Percentiles rank a stretch among this genome's conserved stretches.
Conservation (phyloP, 805 yeast species). For the Saturnispora serradocipensis region DNA sequence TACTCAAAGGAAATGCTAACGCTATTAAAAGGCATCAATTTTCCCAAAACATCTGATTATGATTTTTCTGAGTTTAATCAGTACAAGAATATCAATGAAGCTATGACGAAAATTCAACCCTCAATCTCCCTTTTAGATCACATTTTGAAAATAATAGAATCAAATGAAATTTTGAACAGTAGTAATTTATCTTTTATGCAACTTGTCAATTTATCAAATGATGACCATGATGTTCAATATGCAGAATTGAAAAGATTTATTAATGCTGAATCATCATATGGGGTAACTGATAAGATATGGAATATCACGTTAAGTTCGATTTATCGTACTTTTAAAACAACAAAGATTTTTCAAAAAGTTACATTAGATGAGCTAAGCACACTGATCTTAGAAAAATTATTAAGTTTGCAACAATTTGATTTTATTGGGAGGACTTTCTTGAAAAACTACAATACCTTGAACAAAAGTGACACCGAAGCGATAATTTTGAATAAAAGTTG, state of each 20-base stretch:
- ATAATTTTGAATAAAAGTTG: slow-evolving; percentile 17
- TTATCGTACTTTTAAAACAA: slow-evolving; percentile 21
- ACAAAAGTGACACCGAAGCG: slow-evolving; percentile 8
- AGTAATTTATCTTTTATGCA: slow-evolving; percentile 22
- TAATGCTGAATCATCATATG: slow-evolving; percentile 17
- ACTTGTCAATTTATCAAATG: slow-evolving; percentile 16
- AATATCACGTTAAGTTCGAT: slow-evolving; percentile 20
- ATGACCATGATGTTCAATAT: slow-evolving; percentile 15
- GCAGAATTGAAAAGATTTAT: slow-evolving; percentile 21
- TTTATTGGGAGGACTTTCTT: slow-evolving; percentile 14
- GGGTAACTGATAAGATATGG: slow-evolving; percentile 19
- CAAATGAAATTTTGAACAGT: slow-evolving; percentile 22
- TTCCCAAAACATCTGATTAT: slow-evolving; percentile 4
- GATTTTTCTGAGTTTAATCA: not conserved
- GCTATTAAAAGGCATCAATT: slow-evolving; percentile 11
- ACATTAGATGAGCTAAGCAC: slow-evolving; percentile 15
- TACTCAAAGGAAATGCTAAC: slow-evolving; percentile 22
- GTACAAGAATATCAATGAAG: slow-evolving; percentile 1
- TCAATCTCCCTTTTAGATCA: slow-evolving; percentile 12
- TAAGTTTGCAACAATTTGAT: slow-evolving; percentile 17
- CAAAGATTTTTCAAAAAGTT: slow-evolving; percentile 21
- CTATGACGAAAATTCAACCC: slow-evolving; percentile 9
- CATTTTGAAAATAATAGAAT: slow-evolving; percentile 18
- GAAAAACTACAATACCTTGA: slow-evolving; percentile 16
- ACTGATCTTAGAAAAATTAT: slow-evolving; percentile 17